Base-by-base conservation (phyloP, 2,329 filamentous ascomycete species). In the Cercospora zeae-maydis region DNA sequence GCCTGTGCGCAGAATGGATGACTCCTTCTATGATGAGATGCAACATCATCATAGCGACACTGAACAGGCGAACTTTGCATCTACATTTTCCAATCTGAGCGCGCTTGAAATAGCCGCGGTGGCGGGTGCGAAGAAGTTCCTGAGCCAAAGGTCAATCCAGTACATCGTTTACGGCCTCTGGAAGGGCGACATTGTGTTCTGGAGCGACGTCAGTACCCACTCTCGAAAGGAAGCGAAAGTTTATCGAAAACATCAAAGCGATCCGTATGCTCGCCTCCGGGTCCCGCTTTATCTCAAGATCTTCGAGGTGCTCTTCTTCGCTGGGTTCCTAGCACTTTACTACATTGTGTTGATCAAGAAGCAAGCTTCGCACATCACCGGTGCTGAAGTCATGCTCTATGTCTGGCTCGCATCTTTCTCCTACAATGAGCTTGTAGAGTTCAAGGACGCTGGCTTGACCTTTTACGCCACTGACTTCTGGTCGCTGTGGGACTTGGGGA, bases 331-430 rank as follows among this genome's bases (percentile, higher is more conserved):
- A 42, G 82, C 84, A 27, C 79, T 97, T 5, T 97, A 96, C 76
- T 97, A 96, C 72, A 83, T 86, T n/a, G 92, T 96, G 0, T 82
- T 96, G 33, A 84, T 96, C 51, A 86, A 91, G 68, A 83, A 90
- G 64, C 86, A 89, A 67, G 58, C 68, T 4, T 83, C 86, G 8
- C 80, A 82, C 16, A 85, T 96, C 58, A 91, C 89, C 0, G 73
- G 81, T 0, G 79, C 87, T 16, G 92, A 97, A 74, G 78, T 88
- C 1, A 73, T 91, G 14, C 83, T 97, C 45, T 95, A 93, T 73
- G 76, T 96, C 56, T 96, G 92, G 90, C 88, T 96, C 69, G 87
- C 87, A 4, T 89, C 91, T 7, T 96, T 96, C 78, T 86, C 90
- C 39, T 96, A 95, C 72, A 92, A 96, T 69, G 74, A 75, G 63